A percentile compares a stretch with the other conserved stretches of the same genome.
These are phyloP conservation scores for Amauroascus verrucosus DNA, from an alignment of 2,329 filamentous ascomycete species.

Conservation along the genomic window DNA sequence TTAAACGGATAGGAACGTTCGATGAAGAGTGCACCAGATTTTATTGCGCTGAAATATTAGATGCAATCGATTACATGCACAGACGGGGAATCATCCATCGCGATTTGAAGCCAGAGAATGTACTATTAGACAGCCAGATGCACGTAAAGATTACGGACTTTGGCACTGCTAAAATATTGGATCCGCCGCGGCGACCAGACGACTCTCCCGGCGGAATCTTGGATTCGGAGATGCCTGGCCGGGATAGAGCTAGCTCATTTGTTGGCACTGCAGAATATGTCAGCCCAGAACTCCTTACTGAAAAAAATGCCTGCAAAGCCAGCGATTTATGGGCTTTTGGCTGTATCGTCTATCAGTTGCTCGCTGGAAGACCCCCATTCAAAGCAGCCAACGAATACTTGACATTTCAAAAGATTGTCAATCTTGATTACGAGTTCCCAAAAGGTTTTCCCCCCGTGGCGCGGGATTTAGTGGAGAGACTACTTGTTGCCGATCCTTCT, in stretches of 20 bases:
- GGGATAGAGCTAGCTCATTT: slow-evolving; percentile 78
- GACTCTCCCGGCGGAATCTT: slow-evolving; percentile 37
- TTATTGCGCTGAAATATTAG: slow-evolving; percentile 90
- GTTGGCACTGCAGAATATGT: slow-evolving; percentile 98
- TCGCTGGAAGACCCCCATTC: slow-evolving; percentile 93
- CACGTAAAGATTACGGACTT: slow-evolving; percentile 99
- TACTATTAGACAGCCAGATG: slow-evolving; percentile 88
- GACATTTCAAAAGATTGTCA: slow-evolving; percentile 97
- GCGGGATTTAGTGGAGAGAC: slow-evolving; percentile 77
- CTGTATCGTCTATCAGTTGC: slow-evolving; percentile 91
- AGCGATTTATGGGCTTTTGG: slow-evolving; percentile 98
- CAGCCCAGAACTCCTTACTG: slow-evolving; percentile 89
- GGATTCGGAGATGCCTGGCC: slow-evolving; percentile 49
- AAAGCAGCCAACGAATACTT: slow-evolving; percentile 92
- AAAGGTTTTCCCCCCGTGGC: slow-evolving; percentile 76
- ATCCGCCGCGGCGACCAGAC: slow-evolving; percentile 41
- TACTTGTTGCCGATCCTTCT: slow-evolving; percentile 78
- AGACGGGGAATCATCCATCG: slow-evolving; percentile 90
- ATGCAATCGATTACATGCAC: slow-evolving; percentile 97
- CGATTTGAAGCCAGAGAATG: slow-evolving; percentile 94
- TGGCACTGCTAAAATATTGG: slow-evolving; percentile 89
- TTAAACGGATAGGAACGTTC: slow-evolving; percentile 92
- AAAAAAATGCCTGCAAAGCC: slow-evolving; percentile 94
- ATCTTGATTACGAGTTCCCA: slow-evolving; percentile 87
- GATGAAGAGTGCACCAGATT: slow-evolving; percentile 90